Base-by-base conservation (phyloP, 2,329 filamentous ascomycete species). In the Stachybotrys chlorohalonatus region DNA sequence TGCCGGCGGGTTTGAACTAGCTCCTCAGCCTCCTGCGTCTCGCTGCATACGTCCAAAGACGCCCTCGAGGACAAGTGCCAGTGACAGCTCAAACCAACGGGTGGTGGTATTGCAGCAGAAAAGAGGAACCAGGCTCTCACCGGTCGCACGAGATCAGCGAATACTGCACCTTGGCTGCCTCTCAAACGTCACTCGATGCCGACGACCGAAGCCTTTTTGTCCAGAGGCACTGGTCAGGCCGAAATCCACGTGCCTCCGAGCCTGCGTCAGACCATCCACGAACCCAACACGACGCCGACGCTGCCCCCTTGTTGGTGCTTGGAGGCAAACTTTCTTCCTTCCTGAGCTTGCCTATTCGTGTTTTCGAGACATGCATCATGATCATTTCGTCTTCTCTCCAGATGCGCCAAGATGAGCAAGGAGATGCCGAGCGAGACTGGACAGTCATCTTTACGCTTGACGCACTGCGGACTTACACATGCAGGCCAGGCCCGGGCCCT, bases 401-500 rank as follows among this genome's bases (percentile, higher is more conserved):
- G 9, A 42, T 42, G 36, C 8, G 76, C 66, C 58, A 82, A 81
- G 59, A 56, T 67, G 3, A 77, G 76, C 36, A 75, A 80, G 57
- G 74, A 72, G 63, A 73, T 76, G 1, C 73, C 89, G 6, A 63
- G 72, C 31, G 74, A 82, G 51, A n/a, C 75, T 90, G 17, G 86
- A 89, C 57, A 59, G 72, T 1, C 82, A 80, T 61, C 80, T 86
- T 55, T 85, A 86, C 62, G 66, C 24, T 69, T 8, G 73, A 76
- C 24, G 81, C 85, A 2, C 73, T 79, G 1, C 62, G 67, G 1
- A 58, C 62, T 1, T 82, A 87, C 57, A 60, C 68, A 7, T 61
- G 70, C 15, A 60, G 65, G 6, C 60, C 63, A 17, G 58, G 13
- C 66, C 9, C 63, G 63, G 15, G 66, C 66, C 5, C 58, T 67